Base-by-base conservation (phyloP, 1,139 yeast species). In the Wickerhamomyces sp. region DNA sequence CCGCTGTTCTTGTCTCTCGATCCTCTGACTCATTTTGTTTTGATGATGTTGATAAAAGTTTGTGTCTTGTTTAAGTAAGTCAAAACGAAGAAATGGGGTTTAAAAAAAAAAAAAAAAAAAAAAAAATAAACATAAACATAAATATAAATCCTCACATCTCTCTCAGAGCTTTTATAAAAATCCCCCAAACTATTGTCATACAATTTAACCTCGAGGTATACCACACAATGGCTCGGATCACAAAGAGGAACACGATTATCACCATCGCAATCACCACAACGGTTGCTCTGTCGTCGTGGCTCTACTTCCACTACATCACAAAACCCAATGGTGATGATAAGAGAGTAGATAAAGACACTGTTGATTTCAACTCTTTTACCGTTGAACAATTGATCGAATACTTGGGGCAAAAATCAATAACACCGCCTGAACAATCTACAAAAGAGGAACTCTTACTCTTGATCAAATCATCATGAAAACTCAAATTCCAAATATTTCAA, bases 361-460 rank as follows among this genome's bases (percentile, higher is more conserved):
- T 22, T 13, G 16, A 37, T 19, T 30, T 59, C 4, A 53, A 60
- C 11, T 61, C 61, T 20, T 64, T 71, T 68, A 54, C 67, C 4
- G 61, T 62, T 29, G 68, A 62, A 11, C 64, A 64, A 41, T 58
- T 71, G 42, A 65, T 57, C 36, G 46, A 59, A 15, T 68, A 64
- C 60, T 49, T 64, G 31, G 50, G 42, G 22, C 51, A 60, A 70
- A 69, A 69, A 61, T 73, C 70, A 49, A 58, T 71, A 59, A 51
- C 55, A 45, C 59, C 68, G 55, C 74, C 77, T 45, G 61, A 64
- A 53, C 59, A 64, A 58, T 68, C 72, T 57, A 54, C 70, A 55
- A 64, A 59, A 55, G 62, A 61, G 54, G 65, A 66, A 55, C 69
- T 71, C 60, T 62, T 70, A 49, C 51, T 74, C 63, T 66, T 70